Evolutionary conservation across 78 protist genomes (phyloP).

Genomic region (Chrysochromulina tobinii): DNA sequence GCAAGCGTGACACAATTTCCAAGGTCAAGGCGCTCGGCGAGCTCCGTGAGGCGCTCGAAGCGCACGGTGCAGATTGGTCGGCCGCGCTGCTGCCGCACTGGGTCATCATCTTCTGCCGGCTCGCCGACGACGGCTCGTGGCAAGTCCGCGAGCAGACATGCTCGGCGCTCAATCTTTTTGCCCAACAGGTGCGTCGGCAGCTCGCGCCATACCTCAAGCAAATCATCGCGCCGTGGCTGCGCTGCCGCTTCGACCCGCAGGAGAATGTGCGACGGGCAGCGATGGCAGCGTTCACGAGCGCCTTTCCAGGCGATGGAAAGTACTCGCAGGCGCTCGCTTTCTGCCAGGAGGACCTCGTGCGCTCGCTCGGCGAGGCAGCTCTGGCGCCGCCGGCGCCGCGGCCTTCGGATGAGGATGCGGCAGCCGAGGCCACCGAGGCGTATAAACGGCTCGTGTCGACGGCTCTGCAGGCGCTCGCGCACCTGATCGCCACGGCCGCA

Average conservation of each 20-base stretch:
- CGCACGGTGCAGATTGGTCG: background rate
- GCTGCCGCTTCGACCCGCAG: background rate
- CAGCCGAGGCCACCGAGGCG: slow-evolving; percentile 25
- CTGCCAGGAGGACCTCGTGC: background rate
- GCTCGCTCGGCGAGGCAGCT: background rate
- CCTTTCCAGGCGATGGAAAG: background rate
- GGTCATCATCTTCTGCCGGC: background rate
- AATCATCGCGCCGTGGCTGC: slow-evolving; percentile 14
- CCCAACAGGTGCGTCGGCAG: background rate
- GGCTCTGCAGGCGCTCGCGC: background rate
- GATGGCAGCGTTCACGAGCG: background rate
- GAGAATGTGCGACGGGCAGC: background rate
- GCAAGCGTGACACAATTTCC: slow-evolving; percentile 28
- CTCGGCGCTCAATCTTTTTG: background rate
- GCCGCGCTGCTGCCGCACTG: background rate
- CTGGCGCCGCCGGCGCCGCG: background rate
- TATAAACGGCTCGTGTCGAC: background rate
- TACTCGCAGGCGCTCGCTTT: slow-evolving; percentile 8
- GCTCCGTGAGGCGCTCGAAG: background rate
- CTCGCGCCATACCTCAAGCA: background rate
- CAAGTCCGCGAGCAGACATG: slow-evolving; percentile 24
- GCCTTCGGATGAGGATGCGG: background rate
- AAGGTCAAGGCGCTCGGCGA: slow-evolving; percentile 29
- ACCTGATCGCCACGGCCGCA: background rate
- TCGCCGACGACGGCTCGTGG: background rate